phyloP scores from a whole-genome alignment of 345 rosid species.

The Gossypium rotundifolium region DNA sequence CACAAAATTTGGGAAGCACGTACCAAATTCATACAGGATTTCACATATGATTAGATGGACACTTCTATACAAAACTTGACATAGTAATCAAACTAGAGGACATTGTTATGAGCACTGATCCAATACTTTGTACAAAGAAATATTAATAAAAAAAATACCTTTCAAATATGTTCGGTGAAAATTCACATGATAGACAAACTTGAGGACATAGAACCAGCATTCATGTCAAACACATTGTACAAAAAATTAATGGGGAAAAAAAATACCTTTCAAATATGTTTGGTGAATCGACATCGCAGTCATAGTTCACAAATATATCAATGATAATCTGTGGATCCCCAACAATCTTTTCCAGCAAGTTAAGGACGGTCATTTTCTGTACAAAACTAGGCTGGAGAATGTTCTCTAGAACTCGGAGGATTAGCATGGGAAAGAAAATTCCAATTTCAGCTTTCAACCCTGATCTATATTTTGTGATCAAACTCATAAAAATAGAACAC shows the following conservation, averaged over 20 bases:
- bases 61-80: background rate
- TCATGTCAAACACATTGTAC: background rate
- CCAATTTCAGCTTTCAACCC: slow-evolving; percentile 88
- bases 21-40: background rate
- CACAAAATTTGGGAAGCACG: background rate
- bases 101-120: background rate
- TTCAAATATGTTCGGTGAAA: background rate
- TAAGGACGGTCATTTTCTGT: slow-evolving; percentile 95
- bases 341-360: slow-evolving; percentile 70
- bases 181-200: background rate
- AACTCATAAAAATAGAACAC: slow-evolving; percentile 72
- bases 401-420: slow-evolving; percentile 94
- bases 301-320: slow-evolving; percentile 92
- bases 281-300: slow-evolving; percentile 90
- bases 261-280: slow-evolving; percentile 92
- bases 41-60: background rate
- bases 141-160: slow-evolving; percentile 4
- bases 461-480: slow-evolving; percentile 74
- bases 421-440: slow-evolving; percentile 91
- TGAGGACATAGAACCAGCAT: background rate
- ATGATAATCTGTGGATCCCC: slow-evolving; percentile 69
- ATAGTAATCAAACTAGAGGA: background rate
- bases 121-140: background rate
- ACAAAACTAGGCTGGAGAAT: slow-evolving; percentile 94
- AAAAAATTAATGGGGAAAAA: slow-evolving; percentile 1